phyloP scores from a whole-genome alignment of 2,329 filamentous ascomycete species.

The Cercospora berteroae region DNA sequence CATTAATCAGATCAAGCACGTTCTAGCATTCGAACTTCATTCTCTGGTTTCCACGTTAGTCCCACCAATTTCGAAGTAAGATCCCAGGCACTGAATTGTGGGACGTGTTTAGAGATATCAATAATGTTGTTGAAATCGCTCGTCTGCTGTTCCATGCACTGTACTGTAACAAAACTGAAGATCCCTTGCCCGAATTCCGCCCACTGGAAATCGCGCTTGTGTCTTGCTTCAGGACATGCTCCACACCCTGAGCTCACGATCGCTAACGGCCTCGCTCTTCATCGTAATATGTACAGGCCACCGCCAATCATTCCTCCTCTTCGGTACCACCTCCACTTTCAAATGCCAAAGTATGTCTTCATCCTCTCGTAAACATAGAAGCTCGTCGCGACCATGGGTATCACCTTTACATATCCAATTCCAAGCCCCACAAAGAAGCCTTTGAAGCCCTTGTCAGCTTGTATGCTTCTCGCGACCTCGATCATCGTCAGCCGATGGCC shows the following conservation, averaged over 20 bases:
- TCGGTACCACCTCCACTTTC: not conserved
- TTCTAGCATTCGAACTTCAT: too few relatives aligned
- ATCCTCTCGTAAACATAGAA: conserved; percentile 67
- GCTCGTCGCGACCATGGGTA: conserved; percentile 78
- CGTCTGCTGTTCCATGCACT: too few relatives aligned
- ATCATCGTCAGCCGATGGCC: conserved; percentile 72
- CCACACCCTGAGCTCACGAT: not conserved
- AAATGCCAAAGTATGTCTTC: conserved; percentile 56
- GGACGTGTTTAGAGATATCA: too few relatives aligned
- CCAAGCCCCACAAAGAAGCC: conserved; percentile 92
- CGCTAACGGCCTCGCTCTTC: not conserved
- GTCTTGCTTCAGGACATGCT: not conserved
- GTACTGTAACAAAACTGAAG: too few relatives aligned
- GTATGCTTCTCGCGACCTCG: conserved; percentile 76
- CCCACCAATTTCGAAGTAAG: too few relatives aligned
- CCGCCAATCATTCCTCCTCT: not conserved
- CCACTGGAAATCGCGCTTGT: too few relatives aligned
- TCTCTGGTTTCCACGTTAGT: too few relatives aligned
- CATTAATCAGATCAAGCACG: too few relatives aligned
- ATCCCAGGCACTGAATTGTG: too few relatives aligned
- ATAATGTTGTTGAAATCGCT: too few relatives aligned
- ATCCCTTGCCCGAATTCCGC: too few relatives aligned
- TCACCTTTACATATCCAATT: conserved; percentile 91
- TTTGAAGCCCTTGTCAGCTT: conserved; percentile 68
- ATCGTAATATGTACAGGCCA: not conserved